A percentile compares a stretch with the other conserved stretches of the same genome.
Conservation (phyloP, 106 monocot species). For the Dactylorhiza incarnata region DNA sequence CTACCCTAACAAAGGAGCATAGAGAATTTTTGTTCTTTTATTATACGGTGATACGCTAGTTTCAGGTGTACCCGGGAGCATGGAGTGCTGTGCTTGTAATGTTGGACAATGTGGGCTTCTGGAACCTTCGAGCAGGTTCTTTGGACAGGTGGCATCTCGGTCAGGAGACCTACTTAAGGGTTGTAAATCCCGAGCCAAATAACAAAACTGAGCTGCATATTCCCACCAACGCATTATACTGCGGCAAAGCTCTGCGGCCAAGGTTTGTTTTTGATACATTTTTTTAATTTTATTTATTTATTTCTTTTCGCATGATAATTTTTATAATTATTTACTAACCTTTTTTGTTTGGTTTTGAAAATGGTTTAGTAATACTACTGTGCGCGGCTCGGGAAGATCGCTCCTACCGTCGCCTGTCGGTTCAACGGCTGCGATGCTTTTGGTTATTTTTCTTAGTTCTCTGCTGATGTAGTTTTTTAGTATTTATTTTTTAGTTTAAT, state of each 20-base stretch:
- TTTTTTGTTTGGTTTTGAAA: background rate
- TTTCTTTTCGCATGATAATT: background rate
- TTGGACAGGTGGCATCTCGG: conserved; percentile 78
- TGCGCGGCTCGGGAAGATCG: background rate
- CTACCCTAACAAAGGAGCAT: too few relatives aligned
- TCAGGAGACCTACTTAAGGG: conserved; percentile 55
- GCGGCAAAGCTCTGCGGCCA: conserved; percentile 23
- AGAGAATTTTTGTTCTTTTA: too few relatives aligned
- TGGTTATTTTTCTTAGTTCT: background rate
- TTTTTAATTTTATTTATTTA: background rate
- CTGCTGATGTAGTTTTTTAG: background rate
- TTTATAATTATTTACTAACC: background rate
- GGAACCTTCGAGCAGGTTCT: conserved; percentile 68
- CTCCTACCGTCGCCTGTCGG: background rate
- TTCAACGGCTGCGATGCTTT: background rate
- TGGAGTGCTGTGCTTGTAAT: conserved; percentile 76
- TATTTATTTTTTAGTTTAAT: background rate
- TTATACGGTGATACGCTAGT: background rate
- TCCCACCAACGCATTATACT: conserved; percentile 62
- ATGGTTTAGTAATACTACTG: background rate
- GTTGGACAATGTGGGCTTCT: conserved; percentile 64
- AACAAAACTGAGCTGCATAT: conserved; percentile 53
- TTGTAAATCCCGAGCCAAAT: conserved; percentile 47
- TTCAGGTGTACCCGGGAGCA: conserved; percentile 78
- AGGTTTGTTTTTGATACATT: background rate